Percentiles rank a stretch among this genome's conserved stretches.
phyloP scores from a whole-genome alignment of 139 green algal species.

The Yamagishiella unicocca region DNA sequence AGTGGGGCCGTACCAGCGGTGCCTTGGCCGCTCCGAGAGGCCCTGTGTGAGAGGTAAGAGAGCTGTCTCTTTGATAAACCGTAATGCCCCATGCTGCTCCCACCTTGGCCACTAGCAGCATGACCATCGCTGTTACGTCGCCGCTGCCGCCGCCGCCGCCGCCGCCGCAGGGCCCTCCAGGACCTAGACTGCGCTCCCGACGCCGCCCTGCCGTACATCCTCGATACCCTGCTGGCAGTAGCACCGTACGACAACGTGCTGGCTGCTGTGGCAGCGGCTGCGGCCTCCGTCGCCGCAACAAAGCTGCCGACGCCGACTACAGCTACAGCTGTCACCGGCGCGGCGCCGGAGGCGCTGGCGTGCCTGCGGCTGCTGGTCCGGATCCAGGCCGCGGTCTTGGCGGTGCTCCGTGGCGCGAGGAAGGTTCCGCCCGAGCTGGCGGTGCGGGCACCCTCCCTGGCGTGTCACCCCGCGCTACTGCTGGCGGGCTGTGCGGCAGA shows the following conservation, averaged over 20 bases:
- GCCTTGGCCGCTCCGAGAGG: neutral
- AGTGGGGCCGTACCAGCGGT: neutral
- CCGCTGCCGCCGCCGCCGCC: too few relatives aligned
- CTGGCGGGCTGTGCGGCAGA: conserved; percentile 10
- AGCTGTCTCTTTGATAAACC: too few relatives aligned
- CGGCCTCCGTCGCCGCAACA: neutral
- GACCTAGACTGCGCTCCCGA: conserved; percentile 46
- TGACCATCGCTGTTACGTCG: too few relatives aligned
- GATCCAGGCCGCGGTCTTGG: conserved; percentile 20
- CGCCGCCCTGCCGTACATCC: conserved; percentile 6
- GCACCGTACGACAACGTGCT: neutral
- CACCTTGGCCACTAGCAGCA: too few relatives aligned
- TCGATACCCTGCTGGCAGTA: neutral
- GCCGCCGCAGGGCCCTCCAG: conserved; percentile 21
- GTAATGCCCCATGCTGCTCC: too few relatives aligned
- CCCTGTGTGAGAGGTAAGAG: conserved; percentile 29
- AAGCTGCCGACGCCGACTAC: neutral
- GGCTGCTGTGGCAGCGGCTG: neutral
- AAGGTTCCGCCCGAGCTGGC: neutral
- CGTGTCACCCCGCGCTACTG: neutral
- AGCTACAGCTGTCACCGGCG: neutral
- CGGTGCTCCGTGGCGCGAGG: neutral
- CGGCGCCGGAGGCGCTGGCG: neutral
- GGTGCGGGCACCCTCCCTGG: neutral
- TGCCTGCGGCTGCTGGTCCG: neutral